Percentiles rank a stretch among this genome's conserved stretches.
Conservation (phyloP, 805 yeast genomes). For the Metschnikowia reukaufii region DNA sequence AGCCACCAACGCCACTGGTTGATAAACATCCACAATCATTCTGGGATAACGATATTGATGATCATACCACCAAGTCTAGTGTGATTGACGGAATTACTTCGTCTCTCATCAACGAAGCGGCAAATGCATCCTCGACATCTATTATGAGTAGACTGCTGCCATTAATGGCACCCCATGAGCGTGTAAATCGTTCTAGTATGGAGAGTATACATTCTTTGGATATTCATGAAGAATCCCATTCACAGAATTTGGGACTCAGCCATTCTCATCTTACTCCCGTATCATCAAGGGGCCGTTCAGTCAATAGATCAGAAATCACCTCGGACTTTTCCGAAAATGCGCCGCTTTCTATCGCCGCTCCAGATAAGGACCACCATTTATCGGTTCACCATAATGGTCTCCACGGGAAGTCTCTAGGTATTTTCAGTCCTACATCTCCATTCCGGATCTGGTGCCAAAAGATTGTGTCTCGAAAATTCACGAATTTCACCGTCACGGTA, state of each 20-base stretch:
- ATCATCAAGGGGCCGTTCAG: not conserved
- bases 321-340: not conserved
- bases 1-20: conserved; percentile 14
- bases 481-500: conserved; percentile 38
- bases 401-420: conserved; percentile 33
- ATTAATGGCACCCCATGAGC: not conserved
- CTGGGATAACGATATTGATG: conserved; percentile 7
- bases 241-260: not conserved
- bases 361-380: not conserved
- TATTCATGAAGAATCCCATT: not conserved
- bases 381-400: not conserved
- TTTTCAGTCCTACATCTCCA: conserved; percentile 33
- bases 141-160: conserved; percentile 4
- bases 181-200: conserved; percentile 1
- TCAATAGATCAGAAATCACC: not conserved
- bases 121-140: conserved; percentile 5
- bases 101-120: not conserved
- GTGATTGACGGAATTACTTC: not conserved
- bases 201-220: conserved; percentile 9
- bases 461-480: conserved; percentile 24
- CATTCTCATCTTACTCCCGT: conserved; percentile 2
- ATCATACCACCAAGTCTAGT: conserved; percentile 5
- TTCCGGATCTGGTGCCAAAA: conserved; percentile 33
- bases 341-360: not conserved
- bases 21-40: conserved; percentile 10